Percentiles rank a stretch among this genome's conserved stretches.
Conservation (phyloP, 495 filamentous ascomycete species). For the Aspergillus avenaceus region DNA sequence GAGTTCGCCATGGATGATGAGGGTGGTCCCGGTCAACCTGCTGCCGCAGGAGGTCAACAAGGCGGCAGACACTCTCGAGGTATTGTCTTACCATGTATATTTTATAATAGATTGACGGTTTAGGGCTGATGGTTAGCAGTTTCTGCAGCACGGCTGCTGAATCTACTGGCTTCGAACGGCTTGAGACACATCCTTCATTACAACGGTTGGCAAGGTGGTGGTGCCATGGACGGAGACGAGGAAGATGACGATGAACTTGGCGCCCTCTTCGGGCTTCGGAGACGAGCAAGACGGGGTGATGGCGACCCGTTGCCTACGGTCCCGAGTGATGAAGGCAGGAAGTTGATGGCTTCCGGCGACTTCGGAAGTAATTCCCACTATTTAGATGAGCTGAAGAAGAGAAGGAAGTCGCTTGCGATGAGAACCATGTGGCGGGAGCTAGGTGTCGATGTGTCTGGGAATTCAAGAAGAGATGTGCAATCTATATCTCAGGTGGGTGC, state of each 20-base stretch:
- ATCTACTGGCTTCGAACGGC: slow-evolving; percentile 33
- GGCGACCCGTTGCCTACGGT: slow-evolving; percentile 64
- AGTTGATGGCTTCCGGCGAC: slow-evolving; percentile 73
- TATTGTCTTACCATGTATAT: slow-evolving; percentile 1
- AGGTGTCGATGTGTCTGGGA: slow-evolving; percentile 52
- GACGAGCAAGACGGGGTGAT: slow-evolving; percentile 18
- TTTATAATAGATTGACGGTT: background rate
- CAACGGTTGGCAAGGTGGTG: slow-evolving; percentile 24
- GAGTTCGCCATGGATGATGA: slow-evolving; percentile 42
- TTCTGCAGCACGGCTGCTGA: slow-evolving; percentile 28
- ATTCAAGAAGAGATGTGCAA: slow-evolving; percentile 52
- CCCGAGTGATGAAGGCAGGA: slow-evolving; percentile 68
- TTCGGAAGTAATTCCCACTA: slow-evolving; percentile 64
- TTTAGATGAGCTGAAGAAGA: slow-evolving; percentile 44
- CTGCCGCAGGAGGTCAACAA: slow-evolving; percentile 32
- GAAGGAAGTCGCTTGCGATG: slow-evolving; percentile 58
- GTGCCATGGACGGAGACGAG: slow-evolving; percentile 13
- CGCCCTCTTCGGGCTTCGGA: slow-evolving; percentile 17
- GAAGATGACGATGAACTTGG: slow-evolving; percentile 27
- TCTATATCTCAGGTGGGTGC: slow-evolving; percentile 61
- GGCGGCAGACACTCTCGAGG: slow-evolving; percentile 24
- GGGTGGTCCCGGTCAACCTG: slow-evolving; percentile 37
- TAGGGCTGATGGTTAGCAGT: slow-evolving; percentile 18
- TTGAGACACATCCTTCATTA: slow-evolving; percentile 35
- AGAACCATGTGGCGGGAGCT: slow-evolving; percentile 77